A percentile compares a stretch with the other conserved stretches of the same genome.
These are phyloP conservation scores for Trichoderma orchidacearum DNA, from an alignment of 495 filamentous ascomycete species.

Conservation along the genomic window DNA sequence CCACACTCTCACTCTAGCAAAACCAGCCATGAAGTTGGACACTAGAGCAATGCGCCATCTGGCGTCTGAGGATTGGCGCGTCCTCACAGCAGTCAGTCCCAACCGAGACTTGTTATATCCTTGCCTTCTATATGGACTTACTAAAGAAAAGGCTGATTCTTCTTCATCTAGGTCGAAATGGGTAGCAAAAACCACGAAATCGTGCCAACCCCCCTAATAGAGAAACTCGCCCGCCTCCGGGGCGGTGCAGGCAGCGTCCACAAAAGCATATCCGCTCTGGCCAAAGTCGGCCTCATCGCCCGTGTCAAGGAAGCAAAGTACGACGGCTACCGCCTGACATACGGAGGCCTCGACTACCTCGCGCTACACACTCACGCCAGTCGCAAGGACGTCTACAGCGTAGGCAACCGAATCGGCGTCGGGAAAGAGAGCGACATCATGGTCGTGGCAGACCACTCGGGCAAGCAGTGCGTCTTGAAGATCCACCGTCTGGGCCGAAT, in stretches of 20 bases:
- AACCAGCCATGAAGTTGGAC: slow-evolving; percentile 70
- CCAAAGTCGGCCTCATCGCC: slow-evolving; percentile 84
- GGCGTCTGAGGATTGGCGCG: slow-evolving; percentile 82
- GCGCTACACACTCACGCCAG: slow-evolving; percentile 80
- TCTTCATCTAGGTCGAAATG: slow-evolving; percentile 56
- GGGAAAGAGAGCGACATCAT: slow-evolving; percentile 97
- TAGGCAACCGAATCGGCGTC: slow-evolving; percentile 89
- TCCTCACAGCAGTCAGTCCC: slow-evolving; percentile 63
- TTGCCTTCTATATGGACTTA: neutral
- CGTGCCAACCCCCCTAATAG: slow-evolving; percentile 81
- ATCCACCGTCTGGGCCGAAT: slow-evolving; percentile 92
- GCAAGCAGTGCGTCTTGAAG: slow-evolving; percentile 64
- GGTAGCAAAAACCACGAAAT: slow-evolving; percentile 95
- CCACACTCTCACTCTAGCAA: too few relatives aligned
- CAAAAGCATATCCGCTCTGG: slow-evolving; percentile 73
- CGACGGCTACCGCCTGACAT: slow-evolving; percentile 93
- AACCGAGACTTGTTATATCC: neutral
- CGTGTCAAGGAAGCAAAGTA: slow-evolving; percentile 93
- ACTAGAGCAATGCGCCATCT: slow-evolving; percentile 85
- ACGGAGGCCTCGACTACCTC: slow-evolving; percentile 93
- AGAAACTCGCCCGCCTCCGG: slow-evolving; percentile 65
- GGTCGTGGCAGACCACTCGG: slow-evolving; percentile 62
- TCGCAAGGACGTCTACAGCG: slow-evolving; percentile 65
- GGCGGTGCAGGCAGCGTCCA: slow-evolving; percentile 70
- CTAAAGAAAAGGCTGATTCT: slow-evolving; percentile 7